Evolutionary conservation across 768 basidiomycete species (phyloP), one percentile per base, ranked within the genome.

Genomic region (Pholiota microspora): DNA sequence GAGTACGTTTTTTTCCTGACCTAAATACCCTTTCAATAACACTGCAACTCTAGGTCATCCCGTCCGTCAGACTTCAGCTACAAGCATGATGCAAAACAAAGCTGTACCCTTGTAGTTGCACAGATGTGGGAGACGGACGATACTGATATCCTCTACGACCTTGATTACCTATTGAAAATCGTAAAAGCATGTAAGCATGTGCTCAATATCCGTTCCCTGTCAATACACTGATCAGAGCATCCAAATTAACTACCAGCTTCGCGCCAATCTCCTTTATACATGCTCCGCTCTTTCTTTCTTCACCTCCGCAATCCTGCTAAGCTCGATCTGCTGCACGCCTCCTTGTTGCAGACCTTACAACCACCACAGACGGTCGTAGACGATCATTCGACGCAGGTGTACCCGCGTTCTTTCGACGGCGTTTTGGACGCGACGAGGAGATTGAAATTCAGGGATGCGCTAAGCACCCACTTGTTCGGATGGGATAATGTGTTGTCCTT

Each of bases 51-150:
- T n/a, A 89, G 89, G 65, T 75, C 77, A 12, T 69, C 74, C 34
- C 77, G 81, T 44, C 87, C 87, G 0, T 78, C 81, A 0, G 89
- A 92, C 68, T 89, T 91, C 63, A 89, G 85, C 67, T 92, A 92
- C 73, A 67, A 67, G 29, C 66, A 65, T 12, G 65, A 91, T 64
- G 85, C 89, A 4, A 80, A 81, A 64, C 83, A 82, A 45, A 76
- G 67, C 47, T 78, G 72, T 50, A 74, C 72, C 36, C 71, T 90
- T 18, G 68, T 88, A 24, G 76, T 83, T n/a, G 77, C 85, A 7
- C 74, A 75, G 46, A 61, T 89, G 51, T 83, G 82, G 81, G 62
- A 76, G 24, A 76, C 78, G 23, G 59, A 56, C 45, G 63, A 71
- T 57, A 70, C 56, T 47, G 44, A 52, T 1, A 44, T 70, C 57